Percentiles rank a stretch among this genome's conserved stretches.
These are phyloP conservation scores for Eucalyptus rudis DNA, from an alignment of 345 rosid genomes.

Conservation along the genomic window DNA sequence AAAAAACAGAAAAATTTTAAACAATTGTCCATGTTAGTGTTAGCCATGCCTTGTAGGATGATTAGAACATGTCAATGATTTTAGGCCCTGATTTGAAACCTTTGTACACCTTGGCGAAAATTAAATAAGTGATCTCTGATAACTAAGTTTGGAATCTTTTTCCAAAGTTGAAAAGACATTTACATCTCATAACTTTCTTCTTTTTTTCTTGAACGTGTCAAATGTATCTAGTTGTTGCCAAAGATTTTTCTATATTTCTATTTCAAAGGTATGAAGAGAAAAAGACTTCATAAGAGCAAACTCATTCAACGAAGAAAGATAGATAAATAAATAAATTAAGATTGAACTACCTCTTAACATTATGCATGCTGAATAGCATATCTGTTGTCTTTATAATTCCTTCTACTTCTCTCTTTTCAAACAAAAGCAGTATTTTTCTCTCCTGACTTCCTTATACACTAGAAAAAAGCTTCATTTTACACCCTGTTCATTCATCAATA, in stretches of 20 bases:
- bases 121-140: no score
- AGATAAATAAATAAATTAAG: not conserved
- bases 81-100: no score
- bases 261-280: not conserved
- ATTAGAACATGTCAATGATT: no score
- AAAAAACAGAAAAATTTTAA: no score
- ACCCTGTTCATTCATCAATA: not conserved
- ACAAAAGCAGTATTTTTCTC: not conserved
- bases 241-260: not conserved
- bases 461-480: not conserved
- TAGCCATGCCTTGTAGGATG: no score
- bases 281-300: not conserved
- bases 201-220: no score
- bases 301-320: not conserved
- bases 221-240: not conserved
- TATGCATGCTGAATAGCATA: not conserved
- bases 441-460: not conserved
- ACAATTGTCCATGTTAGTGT: no score
- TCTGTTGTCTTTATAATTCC: not conserved
- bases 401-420: not conserved
- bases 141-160: no score
- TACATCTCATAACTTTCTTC: not conserved
- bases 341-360: not conserved
- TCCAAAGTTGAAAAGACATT: not conserved
- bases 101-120: no score